These are phyloP conservation scores for Butyriboletus loyo DNA, from an alignment of 768 basidiomycete species.

Conservation along the genomic window DNA sequence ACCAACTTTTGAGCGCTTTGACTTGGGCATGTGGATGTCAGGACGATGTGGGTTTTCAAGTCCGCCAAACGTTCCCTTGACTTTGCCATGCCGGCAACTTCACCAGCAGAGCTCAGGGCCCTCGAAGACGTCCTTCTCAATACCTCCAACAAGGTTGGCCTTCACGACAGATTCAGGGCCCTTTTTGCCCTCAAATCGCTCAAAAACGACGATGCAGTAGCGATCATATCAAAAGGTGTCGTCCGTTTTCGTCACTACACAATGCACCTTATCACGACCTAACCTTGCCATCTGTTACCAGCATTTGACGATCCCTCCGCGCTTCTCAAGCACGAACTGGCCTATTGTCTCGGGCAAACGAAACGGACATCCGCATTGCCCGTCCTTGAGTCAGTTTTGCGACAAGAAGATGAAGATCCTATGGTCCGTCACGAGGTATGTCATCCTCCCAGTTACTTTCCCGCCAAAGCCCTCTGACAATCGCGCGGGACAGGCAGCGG, in stretches of 20 bases:
- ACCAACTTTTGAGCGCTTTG: slow-evolving; percentile 89
- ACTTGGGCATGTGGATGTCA: slow-evolving; percentile 67
- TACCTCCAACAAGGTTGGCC: slow-evolving; percentile 59
- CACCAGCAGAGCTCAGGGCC: slow-evolving; percentile 53
- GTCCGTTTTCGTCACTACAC: slow-evolving; percentile 2
- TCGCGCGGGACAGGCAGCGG: slow-evolving; percentile 70
- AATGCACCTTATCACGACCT: background rate
- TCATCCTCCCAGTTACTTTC: background rate
- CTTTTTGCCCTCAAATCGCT: slow-evolving; percentile 90
- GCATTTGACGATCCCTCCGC: slow-evolving; percentile 87
- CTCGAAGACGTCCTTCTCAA: slow-evolving; percentile 83
- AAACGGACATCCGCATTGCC: slow-evolving; percentile 71
- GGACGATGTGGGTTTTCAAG: slow-evolving; percentile 38
- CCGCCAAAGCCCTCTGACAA: slow-evolving; percentile 3
- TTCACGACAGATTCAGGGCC: slow-evolving; percentile 87
- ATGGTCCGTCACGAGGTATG: slow-evolving; percentile 97
- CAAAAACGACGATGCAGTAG: slow-evolving; percentile 72
- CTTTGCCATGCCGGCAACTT: slow-evolving; percentile 34
- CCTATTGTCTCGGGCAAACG: slow-evolving; percentile 96
- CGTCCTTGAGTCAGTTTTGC: slow-evolving; percentile 71
- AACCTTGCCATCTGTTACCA: slow-evolving; percentile 28
- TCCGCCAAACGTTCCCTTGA: slow-evolving; percentile 40
- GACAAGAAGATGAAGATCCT: slow-evolving; percentile 69
- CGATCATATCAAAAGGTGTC: slow-evolving; percentile 82
- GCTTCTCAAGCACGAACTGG: slow-evolving; percentile 93